A percentile compares a stretch with the other conserved stretches of the same genome.
Evolutionary conservation across 2,329 filamentous ascomycete genomes (phyloP).

Genomic region (Colletotrichum incanum): DNA sequence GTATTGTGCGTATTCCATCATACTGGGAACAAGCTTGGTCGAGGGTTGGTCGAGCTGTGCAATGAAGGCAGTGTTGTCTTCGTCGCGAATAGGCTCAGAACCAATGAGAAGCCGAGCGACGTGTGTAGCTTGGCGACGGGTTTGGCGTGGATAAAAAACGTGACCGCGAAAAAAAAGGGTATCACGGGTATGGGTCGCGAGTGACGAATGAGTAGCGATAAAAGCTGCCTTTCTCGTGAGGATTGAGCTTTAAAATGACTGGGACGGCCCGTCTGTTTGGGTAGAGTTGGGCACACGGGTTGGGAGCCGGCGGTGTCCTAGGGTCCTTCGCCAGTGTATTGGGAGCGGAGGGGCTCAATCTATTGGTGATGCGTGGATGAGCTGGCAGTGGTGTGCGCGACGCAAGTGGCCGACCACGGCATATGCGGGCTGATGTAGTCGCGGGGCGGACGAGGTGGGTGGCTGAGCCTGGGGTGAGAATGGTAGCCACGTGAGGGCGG

Average conservation of each 20-base stretch:
- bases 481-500: conserved; percentile 63
- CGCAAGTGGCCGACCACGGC: conserved; percentile 69
- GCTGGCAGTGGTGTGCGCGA: conserved; percentile 71
- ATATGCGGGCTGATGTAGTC: conserved; percentile 72
- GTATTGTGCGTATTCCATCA: conserved; percentile 85
- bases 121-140: conserved; percentile 14
- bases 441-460: conserved; percentile 55
- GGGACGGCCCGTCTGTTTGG: conserved; percentile 53
- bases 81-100: conserved; percentile 47
- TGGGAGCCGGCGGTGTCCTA: conserved; percentile 60
- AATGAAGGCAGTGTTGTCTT: conserved; percentile 47
- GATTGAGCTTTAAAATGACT: conserved; percentile 52
- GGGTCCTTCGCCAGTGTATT: conserved; percentile 61
- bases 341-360: conserved; percentile 66
- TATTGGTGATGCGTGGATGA: conserved; percentile 74
- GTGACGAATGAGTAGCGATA: conserved; percentile 44
- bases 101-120: conserved; percentile 30
- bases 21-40: conserved; percentile 55
- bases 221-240: conserved; percentile 47
- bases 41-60: conserved; percentile 22
- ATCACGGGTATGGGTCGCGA: conserved; percentile 41
- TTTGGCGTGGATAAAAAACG: conserved; percentile 31
- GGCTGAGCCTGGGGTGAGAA: conserved; percentile 55
- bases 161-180: conserved; percentile 26
- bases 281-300: conserved; percentile 63